Base-by-base conservation (phyloP, 805 yeast species). In the Saturnispora diversa region DNA sequence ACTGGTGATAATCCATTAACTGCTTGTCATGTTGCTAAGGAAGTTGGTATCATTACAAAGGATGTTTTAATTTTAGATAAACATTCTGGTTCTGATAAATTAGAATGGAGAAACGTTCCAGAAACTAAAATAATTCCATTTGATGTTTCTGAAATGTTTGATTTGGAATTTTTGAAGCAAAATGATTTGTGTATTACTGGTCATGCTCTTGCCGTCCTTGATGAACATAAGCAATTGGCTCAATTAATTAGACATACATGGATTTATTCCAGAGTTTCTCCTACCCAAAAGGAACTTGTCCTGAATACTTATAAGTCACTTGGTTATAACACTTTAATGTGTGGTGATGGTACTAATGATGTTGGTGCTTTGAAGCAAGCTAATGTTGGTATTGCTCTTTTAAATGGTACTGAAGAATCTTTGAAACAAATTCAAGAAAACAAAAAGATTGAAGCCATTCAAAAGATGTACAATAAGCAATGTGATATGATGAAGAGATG, bases 271-370 rank as follows among this genome's bases (percentile, higher is more conserved):
- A 82, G 98, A 66, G 97, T 92, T 24, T 90, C 97, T 6, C 98
- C 98, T 30, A 56, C 82, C 20, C 98, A 92, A 66, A 92, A 92
- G 65, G 98, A 92, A 64, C 86, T 82, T 50, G 79, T 92, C 52
- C 70, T 92, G 54, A 80, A 78, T 46, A 74, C 87, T 28, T 74
- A 85, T 60, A 92, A 90, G 62, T 80, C 77, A 47, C 72, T 85
- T 59, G 96, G 96, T 20, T 92, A 90, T 64, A 82, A 77, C 56
- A 92, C 97, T 19, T 72, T 92, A 53, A 92, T 92, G 98, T 92
- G 98, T 65, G 98, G 98, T 70, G 98, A 92, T 65, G 98, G 98
- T 65, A 92, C 98, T n/a, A 92, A 92, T 59, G 98, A 92, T 69
- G 98, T 92, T 37, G 98, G 98, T 63, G 98, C 98, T 40, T 75